A percentile compares a stretch with the other conserved stretches of the same genome.
Evolutionary conservation across 345 rosid genomes (phyloP).

Genomic region (Excoecaria agallocha): DNA sequence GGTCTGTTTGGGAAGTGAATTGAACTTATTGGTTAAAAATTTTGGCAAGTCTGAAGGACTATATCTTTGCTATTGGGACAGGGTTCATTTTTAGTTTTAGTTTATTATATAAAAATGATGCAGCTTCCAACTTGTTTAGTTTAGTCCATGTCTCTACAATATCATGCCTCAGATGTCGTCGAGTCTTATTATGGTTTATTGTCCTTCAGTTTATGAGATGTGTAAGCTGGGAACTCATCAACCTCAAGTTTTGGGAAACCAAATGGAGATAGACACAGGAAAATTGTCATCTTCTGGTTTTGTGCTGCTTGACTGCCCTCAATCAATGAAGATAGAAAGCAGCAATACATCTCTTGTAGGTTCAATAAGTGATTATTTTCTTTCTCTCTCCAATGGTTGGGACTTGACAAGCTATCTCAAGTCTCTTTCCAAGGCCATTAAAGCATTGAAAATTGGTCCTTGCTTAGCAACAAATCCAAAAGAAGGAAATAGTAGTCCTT

Average conservation of each 20-base stretch:
- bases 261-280: constrained; percentile 75
- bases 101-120: not conserved
- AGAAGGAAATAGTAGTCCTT: constrained; percentile 79
- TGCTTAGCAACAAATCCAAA: constrained; percentile 61
- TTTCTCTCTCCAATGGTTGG: constrained; percentile 98
- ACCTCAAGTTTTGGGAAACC: constrained; percentile 78
- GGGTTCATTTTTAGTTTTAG: not conserved
- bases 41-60: not conserved
- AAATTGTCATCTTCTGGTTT: constrained; percentile 71
- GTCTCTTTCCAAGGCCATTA: constrained; percentile 88
- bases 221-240: constrained; percentile 93
- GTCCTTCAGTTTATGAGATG: constrained; percentile 71
- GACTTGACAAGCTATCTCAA: constrained; percentile 89
- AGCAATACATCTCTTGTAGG: constrained; percentile 88
- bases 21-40: constrained; percentile 4
- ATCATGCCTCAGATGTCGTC: not conserved
- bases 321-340: constrained; percentile 96
- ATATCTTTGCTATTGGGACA: not conserved
- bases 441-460: constrained; percentile 69
- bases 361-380: constrained; percentile 95
- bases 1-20: not conserved
- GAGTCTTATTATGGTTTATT: constrained; percentile 5
- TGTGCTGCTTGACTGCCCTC: constrained; percentile 93
- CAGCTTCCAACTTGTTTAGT: not conserved
- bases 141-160: not conserved